Evolutionary conservation across 208 protist species (phyloP), one percentile per base, ranked within the genome.

Genomic region (Porcisia hertigi): DNA sequence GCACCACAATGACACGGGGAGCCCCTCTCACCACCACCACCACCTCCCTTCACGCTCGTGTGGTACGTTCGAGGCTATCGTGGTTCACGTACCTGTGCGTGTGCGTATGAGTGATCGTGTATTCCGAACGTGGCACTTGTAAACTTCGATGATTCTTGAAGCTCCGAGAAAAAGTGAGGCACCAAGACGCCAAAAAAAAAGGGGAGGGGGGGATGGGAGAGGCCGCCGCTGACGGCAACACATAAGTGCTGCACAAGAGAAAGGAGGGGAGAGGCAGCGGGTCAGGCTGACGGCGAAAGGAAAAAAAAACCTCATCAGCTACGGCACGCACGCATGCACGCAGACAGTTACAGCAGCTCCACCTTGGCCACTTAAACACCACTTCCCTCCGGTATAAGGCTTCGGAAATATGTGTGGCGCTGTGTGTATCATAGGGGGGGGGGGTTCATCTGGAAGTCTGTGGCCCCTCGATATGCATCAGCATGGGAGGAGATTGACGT

Each of bases 11-110:
- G 47, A 52, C 47, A 12, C 47, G 47, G 11, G 47, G 47, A 14
- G 47, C 47, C 11, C 47, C 47, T 52, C 5, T 52, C 47, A 52
- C 47, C 47, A 52, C 47, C 11, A 52, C 47, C 11, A 52, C 47
- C 47, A 52, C 5, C 47, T 12, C 5, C 47, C 47, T 52, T 52
- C 47, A 5, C 47, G 11, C 47, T 52, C 11, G 47, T 52, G 47
- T 12, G 11, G 47, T 52, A 12, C 47, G 5, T 52, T 52, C 47
- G 11, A 5, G 47, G 11, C 5, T 52, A 52, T 52, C 47, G 47
- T 52, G 41, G 57, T 59, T 34, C 16, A 11, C 25, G 53, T 2
- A 47, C 49, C 49, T 69, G 62, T 23, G 63, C 71, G 69, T 77
- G 52, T 55, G 45, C 3, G 36, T 49, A 30, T 73, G 18, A 12